Evolutionary conservation across 169 alveolate species (phyloP), one percentile per base, ranked within the genome.

Genomic region (Plasmodium coatneyi): DNA sequence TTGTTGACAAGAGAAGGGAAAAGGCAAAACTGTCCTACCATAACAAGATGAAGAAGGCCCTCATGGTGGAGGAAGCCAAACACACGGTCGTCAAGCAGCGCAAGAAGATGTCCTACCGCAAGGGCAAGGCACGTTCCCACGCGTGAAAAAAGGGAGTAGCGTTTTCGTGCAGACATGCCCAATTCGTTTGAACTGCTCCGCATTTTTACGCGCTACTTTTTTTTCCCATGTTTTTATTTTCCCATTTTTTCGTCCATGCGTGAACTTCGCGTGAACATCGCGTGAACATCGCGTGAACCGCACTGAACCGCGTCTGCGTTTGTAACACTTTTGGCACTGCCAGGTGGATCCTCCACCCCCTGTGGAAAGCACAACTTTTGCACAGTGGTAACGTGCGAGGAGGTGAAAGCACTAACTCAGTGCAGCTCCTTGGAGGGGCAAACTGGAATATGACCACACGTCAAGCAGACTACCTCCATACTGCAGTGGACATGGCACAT

Each of bases 1-100:
- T 89, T 1, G 19, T 89, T n/a, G 87, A 56, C 3, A 79, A 78
- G 36, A 78, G 46, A 36, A 89, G 60, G 43, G 78, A 56, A 12
- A 89, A 89, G 71, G 41, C 87, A 56, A 66, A 78, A 36, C n/a
- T 89, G n/a, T n/a, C 90, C 2, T 89, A 89, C 71, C 94, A 89
- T 46, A 70, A 46, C 39, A 89, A 89, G 34, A 46, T 89, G 19
- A 89, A 89, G 39, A 66, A 79, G 43, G 46, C 79, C 12, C 22
- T 89, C 28, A 78, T 56, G 46, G 32, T 78, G 14, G 76, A 89
- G 66, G 76, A 79, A 43, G 74, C 60, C 4, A 89, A 89, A 43
- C 54, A 66, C 5, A 79, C 46, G 25, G 87, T 89, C 5, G 43
- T 89, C 12, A 78, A 66, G 43, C 22, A 54, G 16, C 56, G 94